A percentile compares a stretch with the other conserved stretches of the same genome.
Conservation (phyloP, 2,329 filamentous ascomycete genomes). For the Aspergillus eucalypticola region DNA sequence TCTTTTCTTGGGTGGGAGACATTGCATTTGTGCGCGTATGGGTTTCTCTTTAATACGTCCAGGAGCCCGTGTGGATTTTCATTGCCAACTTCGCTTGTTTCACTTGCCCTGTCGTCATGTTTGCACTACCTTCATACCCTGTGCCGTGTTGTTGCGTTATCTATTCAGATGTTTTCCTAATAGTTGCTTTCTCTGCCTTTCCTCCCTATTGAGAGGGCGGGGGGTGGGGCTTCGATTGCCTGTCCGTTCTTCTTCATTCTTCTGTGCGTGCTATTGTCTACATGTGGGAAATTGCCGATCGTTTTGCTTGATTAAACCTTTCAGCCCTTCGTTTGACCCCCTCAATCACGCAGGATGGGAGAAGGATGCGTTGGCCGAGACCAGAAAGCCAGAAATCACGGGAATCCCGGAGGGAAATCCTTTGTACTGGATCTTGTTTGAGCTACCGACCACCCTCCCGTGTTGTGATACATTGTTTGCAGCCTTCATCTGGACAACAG, state of each 20-base stretch:
- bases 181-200: conserved; percentile 13
- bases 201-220: not conserved
- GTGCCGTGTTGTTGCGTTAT: conserved; percentile 26
- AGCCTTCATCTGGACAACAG: conserved; percentile 14
- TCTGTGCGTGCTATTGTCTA: conserved; percentile 14
- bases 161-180: conserved; percentile 11
- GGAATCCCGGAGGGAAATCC: not conserved
- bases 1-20: conserved; percentile 28
- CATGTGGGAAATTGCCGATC: conserved; percentile 16
- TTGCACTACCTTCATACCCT: conserved; percentile 37
- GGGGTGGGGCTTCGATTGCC: conserved; percentile 13
- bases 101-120: conserved; percentile 21
- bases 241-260: conserved; percentile 14
- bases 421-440: conserved; percentile 2
- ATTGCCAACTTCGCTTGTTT: conserved; percentile 14
- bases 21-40: conserved; percentile 31
- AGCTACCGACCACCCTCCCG: conserved; percentile 2
- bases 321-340: not conserved
- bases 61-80: conserved; percentile 16
- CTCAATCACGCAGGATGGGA: not conserved
- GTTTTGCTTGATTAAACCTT: not conserved
- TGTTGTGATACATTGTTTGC: conserved; percentile 10
- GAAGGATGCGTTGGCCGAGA: not conserved
- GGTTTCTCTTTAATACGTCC: conserved; percentile 17
- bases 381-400: not conserved